A percentile compares a stretch with the other conserved stretches of the same genome.
phyloP scores from a whole-genome alignment of 2,329 filamentous ascomycete genomes.

The Macrophomina tecta region DNA sequence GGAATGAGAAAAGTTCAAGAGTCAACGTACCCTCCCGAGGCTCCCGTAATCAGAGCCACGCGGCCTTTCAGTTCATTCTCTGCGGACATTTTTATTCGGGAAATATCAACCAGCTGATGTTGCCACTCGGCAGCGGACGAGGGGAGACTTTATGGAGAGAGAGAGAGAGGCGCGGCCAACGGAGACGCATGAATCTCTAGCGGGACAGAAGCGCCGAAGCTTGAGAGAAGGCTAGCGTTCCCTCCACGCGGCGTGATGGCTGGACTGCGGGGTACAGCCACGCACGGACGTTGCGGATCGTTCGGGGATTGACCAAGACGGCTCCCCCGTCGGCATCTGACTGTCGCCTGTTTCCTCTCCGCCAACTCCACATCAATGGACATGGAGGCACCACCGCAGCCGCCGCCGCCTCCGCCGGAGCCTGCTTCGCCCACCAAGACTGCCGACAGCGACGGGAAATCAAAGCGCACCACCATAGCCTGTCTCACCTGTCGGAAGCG shows the following conservation, averaged over 20 bases:
- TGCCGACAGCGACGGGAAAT: constrained; percentile 33
- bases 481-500: constrained; percentile 46
- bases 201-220: constrained; percentile 1
- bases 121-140: neutral
- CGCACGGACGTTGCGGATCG: constrained; percentile 17
- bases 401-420: constrained; percentile 21
- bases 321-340: constrained; percentile 24
- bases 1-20: constrained; percentile 1
- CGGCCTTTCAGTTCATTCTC: constrained; percentile 55
- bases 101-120: neutral
- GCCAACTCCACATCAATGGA: constrained; percentile 12
- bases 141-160: constrained; percentile 8
- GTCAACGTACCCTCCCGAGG: constrained; percentile 62
- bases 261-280: constrained; percentile 23
- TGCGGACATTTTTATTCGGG: constrained; percentile 14
- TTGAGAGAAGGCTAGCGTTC: neutral
- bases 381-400: constrained; percentile 26
- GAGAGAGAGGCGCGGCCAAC: neutral
- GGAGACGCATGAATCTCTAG: neutral
- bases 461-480: constrained; percentile 37
- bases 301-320: constrained; percentile 24
- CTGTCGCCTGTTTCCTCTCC: constrained; percentile 15
- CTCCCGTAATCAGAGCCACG: constrained; percentile 65
- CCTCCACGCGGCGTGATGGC: neutral
- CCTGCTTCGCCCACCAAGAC: constrained; percentile 18